These are phyloP conservation scores for Tylopilus plumbeoviolaceoides DNA, from an alignment of 768 basidiomycete genomes.

Conservation along the genomic window DNA sequence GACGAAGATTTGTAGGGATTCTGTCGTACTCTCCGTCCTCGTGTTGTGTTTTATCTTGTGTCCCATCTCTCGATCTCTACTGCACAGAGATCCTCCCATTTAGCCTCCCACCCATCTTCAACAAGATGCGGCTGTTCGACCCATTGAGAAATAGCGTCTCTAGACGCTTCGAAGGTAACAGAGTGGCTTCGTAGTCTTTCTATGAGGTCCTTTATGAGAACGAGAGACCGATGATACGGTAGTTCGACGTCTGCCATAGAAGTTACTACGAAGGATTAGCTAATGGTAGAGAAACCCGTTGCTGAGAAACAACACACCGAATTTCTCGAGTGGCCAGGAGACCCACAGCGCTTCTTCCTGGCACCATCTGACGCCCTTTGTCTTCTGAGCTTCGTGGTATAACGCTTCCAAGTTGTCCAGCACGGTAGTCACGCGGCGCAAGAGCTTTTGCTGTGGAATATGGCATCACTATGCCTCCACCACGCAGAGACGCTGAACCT, in stretches of 20 bases:
- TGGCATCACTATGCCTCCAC: neutral
- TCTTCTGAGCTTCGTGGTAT: conserved; percentile 63
- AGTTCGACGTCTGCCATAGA: conserved; percentile 52
- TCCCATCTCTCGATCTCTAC: conserved; percentile 77
- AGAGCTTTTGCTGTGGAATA: conserved; percentile 56
- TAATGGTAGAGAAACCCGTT: neutral
- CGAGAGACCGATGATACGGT: conserved; percentile 65
- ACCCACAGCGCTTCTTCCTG: conserved; percentile 72
- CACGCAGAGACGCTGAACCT: conserved; percentile 19
- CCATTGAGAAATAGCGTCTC: conserved; percentile 62
- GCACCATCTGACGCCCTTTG: conserved; percentile 70
- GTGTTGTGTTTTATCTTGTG: conserved; percentile 24
- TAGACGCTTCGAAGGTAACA: conserved; percentile 65
- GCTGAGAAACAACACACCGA: conserved; percentile 42
- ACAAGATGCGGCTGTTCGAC: conserved; percentile 62
- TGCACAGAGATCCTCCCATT: conserved; percentile 75
- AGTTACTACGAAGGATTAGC: conserved; percentile 40
- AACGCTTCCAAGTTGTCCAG: conserved; percentile 64
- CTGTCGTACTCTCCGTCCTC: conserved; percentile 13
- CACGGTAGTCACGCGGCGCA: conserved; percentile 58
- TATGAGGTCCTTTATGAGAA: conserved; percentile 52
- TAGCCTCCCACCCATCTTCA: conserved; percentile 63
- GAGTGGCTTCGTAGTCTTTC: conserved; percentile 60
- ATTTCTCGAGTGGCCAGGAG: conserved; percentile 78
- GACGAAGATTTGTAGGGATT: conserved; percentile 61